Base-by-base conservation (phyloP, 1,139 yeast species). In the Casaregolazyma lundiana region DNA sequence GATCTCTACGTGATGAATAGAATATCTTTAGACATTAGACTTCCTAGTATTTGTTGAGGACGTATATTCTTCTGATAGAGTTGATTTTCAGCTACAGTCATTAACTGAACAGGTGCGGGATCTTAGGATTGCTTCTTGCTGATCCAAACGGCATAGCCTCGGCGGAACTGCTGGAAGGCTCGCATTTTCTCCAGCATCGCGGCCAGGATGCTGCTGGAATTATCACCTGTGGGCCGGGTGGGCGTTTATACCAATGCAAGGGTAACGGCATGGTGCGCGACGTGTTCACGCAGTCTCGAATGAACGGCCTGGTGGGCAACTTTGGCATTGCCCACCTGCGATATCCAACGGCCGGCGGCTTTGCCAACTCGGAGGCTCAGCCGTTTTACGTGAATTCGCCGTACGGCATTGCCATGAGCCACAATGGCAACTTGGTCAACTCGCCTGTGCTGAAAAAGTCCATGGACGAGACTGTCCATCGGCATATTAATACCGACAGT, bases 181-280 rank as follows among this genome's bases (percentile, higher is more conserved):
- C 95, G 53, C 81, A 89, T 73, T 92, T 84, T 65, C 73, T 92
- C 53, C 99, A 92, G 65, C 99, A 92, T 65, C 79, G 99, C 63
- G 99, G 99, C 41, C 99, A 92, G 69, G 99, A 92, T 66, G 99
- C 99, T 9, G 97, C 97, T n/a, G 99, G 99, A 53, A 90, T 92
- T 50, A 94, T 88, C 36, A 94, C 98, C 9, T 89, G 97, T 67
- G 98, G 97, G 44, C 73, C 86, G 44, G 81, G 90, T 54, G 99
- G 98, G 54, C 76, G 98, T 50, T 76, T 94, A 49, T 90, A 88
- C 70, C 97, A 92, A 70, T 92, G 97, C 69, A 92, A 92, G 70
- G 99, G 99, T 57, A 92, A 89, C 66, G 99, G 99, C 54, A 88
- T 94, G 97, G 97, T 96, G 48, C 78, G 95, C 60, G 98, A 92